Base-by-base conservation (phyloP, 805 yeast genomes). In the Scheffersomyces stipitis region DNA sequence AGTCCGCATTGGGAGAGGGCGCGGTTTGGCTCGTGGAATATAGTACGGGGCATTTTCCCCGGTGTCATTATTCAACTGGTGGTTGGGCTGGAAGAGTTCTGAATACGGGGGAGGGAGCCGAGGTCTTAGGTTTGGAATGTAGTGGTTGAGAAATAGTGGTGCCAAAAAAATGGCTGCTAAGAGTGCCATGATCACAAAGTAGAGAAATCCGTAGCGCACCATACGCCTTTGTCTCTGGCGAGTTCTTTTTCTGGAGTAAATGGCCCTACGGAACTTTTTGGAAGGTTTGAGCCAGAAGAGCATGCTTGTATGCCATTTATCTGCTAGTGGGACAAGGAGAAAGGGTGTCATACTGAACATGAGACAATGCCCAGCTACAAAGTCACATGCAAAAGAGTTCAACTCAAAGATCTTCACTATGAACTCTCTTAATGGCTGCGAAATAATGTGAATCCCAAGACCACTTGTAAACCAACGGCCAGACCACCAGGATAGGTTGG, bases 21-120 rank as follows among this genome's bases (percentile, higher is more conserved):
- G 45, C 4, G 62, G 61, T 18, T 67, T 65, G 0, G 66, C 62
- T 4, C 68, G 60, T 12, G 64, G 45, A 12, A 79, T 64, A 8
- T 63, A 58, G 1, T 58, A 35, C 0, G 85, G 83, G 0, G 83
- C 84, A 16, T 38, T 34, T 0, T 51, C 64, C 0, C 87, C 88
- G 0, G 88, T 82, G 51, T 83, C 88, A 48, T 83, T 81, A 45
- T 81, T 79, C 30, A 74, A 66, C 49, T 81, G 86, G 27, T 60
- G 51, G 26, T 63, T 71, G 1, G 89, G 88, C 52, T 83, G 89
- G 5, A 81, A 52, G 27, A 80, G 47, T 3, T 42, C 46, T 3
- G 31, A 33, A 3, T 44, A 34, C 7, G 32, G 48, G 37, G 14
- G 56, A 49, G 42, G 55, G 33, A 23, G 12, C 2, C 15, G 13